Evolutionary conservation across 1,139 yeast species (phyloP).

Genomic region (Debaryomycetaceae sp.): DNA sequence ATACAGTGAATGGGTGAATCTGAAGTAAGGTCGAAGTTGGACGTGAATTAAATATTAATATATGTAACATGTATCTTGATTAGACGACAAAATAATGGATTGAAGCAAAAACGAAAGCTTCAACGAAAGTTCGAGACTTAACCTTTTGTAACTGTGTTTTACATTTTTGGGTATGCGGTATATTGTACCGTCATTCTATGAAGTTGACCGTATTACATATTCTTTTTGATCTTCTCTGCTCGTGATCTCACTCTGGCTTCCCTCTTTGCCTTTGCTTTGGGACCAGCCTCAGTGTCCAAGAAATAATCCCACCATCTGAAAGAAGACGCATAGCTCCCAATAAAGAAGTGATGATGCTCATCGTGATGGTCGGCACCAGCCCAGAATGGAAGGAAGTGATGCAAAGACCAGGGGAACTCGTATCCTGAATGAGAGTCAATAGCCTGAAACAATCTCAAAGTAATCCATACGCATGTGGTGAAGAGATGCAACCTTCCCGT

Average conservation of each 20-base stretch:
- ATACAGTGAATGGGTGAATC: slow-evolving; percentile 35
- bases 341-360: slow-evolving; percentile 90
- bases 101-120: too few relatives aligned
- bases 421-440: slow-evolving; percentile 96
- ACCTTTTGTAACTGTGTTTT: too few relatives aligned
- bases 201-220: neutral
- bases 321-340: slow-evolving; percentile 88
- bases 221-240: slow-evolving; percentile 34
- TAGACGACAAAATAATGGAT: neutral
- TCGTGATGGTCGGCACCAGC: slow-evolving; percentile 99
- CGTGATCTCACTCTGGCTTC: slow-evolving; percentile 51
- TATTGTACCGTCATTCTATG: neutral
- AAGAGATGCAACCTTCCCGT: slow-evolving; percentile 66
- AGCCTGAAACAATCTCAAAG: slow-evolving; percentile 87
- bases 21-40: neutral
- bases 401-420: slow-evolving; percentile 94
- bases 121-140: too few relatives aligned
- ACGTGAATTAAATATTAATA: neutral
- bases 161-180: too few relatives aligned
- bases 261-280: slow-evolving; percentile 58
- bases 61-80: neutral
- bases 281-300: slow-evolving; percentile 81
- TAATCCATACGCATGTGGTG: slow-evolving; percentile 83
- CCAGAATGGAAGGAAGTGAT: slow-evolving; percentile 91
- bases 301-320: slow-evolving; percentile 93